Evolutionary conservation across 78 protist genomes (phyloP).

Genomic region (Pelomyxa schiedti): DNA sequence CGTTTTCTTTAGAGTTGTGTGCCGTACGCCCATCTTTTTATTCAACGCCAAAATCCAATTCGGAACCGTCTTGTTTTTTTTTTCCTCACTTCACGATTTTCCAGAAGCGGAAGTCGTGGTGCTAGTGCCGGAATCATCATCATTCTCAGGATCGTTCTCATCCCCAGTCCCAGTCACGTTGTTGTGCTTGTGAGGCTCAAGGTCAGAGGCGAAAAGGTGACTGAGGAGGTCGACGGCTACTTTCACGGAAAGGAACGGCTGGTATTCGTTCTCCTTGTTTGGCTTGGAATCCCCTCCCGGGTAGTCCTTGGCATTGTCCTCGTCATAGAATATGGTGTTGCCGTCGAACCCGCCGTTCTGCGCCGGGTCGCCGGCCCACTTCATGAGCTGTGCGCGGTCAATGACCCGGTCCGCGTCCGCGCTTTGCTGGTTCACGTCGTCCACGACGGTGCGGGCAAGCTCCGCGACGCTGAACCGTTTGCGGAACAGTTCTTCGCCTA

Average conservation of each 20-base stretch:
- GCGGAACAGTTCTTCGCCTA: background rate
- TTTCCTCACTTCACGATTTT: too few species aligned
- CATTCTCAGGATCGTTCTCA: too few species aligned
- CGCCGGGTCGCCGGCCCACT: background rate
- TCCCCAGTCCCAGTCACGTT: too few species aligned
- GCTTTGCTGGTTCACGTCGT: background rate
- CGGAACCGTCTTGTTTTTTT: too few species aligned
- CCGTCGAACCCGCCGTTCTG: background rate
- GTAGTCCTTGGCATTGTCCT: background rate
- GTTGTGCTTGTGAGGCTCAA: too few species aligned
- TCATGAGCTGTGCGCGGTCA: background rate
- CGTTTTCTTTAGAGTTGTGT: too few species aligned
- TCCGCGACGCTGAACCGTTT: background rate
- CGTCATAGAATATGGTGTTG: background rate
- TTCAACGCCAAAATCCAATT: too few species aligned
- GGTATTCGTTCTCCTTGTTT: background rate
- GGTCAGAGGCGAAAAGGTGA: background rate
- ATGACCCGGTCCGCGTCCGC: background rate
- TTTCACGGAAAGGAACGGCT: background rate
- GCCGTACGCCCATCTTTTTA: too few species aligned
- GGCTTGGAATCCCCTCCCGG: background rate
- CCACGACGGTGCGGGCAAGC: background rate
- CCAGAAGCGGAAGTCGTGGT: too few species aligned
- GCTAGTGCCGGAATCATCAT: too few species aligned
- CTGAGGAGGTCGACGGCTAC: background rate